Evolutionary conservation across 139 green algal species (phyloP), one percentile per base, ranked within the genome.

Genomic region (Tetradesmus obliquus): DNA sequence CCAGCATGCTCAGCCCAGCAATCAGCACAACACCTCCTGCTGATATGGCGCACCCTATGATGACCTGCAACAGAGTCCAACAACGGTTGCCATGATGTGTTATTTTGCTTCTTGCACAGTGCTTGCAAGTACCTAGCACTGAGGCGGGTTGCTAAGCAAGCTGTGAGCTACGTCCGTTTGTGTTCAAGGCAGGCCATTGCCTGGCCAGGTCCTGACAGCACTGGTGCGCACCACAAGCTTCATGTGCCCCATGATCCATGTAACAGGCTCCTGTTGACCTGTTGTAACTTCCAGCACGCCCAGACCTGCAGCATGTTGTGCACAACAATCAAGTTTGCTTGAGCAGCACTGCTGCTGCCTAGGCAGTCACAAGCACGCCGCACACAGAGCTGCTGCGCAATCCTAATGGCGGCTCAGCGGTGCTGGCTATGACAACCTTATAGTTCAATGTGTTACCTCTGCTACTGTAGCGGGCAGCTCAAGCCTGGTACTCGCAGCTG

Each of bases 211-310:
- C 17, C 66, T n/a, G 66, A 76, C 7, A 20, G n/a, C 13, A 22
- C 3, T 54, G 6, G 74, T 17, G 7, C n/a, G 6, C n/a, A 82
- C 74, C 24, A 53, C 74, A 54, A 89, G 32, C 32, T 89, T 89
- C 84, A 89, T 89, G 32, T 89, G 60, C 24, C 24, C 17, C 15
- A 89, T 62, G 51, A 89, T 89, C 84, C 84, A 89, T 80, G 84
- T 45, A 1, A 89, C 45, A n/a, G 84, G 84, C 32, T 58, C 60
- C 32, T 80, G 32, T 2, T 82, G 24, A 1, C 55, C 4, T 74
- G 54, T 60, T 87, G 19, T 45, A 55, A 87, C 82, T 45, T 87
- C 54, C 74, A 87, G 55, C 17, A 17, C 1, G 17, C 24, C 19
- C 6, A 57, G 9, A 55, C 53, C 80, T 57, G 17, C 80, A 85